phyloP scores from a whole-genome alignment of 768 basidiomycete species.

The Strobilomyces echinocephalus region DNA sequence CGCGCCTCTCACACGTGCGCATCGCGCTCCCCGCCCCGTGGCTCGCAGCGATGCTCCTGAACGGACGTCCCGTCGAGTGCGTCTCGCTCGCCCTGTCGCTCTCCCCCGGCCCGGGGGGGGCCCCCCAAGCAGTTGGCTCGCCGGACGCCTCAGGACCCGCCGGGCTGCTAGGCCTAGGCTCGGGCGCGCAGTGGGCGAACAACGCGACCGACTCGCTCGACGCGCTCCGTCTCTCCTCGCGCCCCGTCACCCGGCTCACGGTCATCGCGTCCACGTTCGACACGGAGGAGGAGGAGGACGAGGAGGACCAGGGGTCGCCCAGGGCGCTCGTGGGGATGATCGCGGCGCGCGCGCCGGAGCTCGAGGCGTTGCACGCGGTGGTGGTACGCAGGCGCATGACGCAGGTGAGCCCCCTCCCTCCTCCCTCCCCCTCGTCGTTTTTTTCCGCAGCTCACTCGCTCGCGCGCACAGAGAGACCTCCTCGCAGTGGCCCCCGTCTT shows the following conservation, averaged over 20 bases:
- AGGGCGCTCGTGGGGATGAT: slow-evolving; percentile 42
- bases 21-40: slow-evolving; percentile 48
- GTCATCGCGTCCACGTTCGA: slow-evolving; percentile 44
- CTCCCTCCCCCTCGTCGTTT: no score
- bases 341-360: slow-evolving; percentile 39
- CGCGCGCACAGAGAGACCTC: slow-evolving; percentile 38
- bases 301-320: slow-evolving; percentile 29
- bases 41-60: slow-evolving; percentile 42
- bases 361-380: slow-evolving; percentile 62
- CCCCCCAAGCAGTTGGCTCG: no score
- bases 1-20: slow-evolving; percentile 45
- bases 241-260: slow-evolving; percentile 46
- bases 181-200: no score
- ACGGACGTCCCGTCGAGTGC: slow-evolving; percentile 43
- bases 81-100: slow-evolving; percentile 48
- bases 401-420: slow-evolving; percentile 26
- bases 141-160: no score
- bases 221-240: slow-evolving; percentile 36
- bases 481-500: slow-evolving; percentile 39
- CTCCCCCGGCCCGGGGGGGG: no score
- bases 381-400: slow-evolving; percentile 47
- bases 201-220: slow-evolving; percentile 40
- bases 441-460: no score
- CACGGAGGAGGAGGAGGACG: no score
- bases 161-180: no score